Percentiles rank a stretch among this genome's conserved stretches.
Conservation (phyloP, 2,329 filamentous ascomycete species). For the Ophiostoma piceae region DNA sequence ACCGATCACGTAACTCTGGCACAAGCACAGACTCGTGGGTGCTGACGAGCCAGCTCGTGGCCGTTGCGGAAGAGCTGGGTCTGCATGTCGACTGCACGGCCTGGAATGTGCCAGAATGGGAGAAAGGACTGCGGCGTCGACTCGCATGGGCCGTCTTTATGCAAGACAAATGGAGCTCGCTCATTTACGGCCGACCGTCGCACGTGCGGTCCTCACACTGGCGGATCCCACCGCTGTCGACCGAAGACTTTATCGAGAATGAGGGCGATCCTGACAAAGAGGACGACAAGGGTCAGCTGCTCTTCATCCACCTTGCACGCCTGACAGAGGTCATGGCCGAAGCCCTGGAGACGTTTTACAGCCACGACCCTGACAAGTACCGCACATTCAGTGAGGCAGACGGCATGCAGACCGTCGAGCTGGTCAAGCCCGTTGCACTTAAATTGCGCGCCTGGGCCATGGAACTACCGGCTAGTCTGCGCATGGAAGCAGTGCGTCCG, state of each 20-base stretch:
- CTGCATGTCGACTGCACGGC: slow-evolving; percentile 79
- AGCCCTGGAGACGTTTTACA: background rate
- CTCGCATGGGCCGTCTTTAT: slow-evolving; percentile 89
- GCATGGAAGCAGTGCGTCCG: slow-evolving; percentile 16
- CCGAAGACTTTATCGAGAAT: slow-evolving; percentile 32
- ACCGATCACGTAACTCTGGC: slow-evolving; percentile 29
- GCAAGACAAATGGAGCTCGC: slow-evolving; percentile 82
- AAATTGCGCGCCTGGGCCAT: background rate
- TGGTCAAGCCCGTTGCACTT: background rate
- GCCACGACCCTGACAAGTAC: background rate
- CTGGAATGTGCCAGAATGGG: slow-evolving; percentile 87
- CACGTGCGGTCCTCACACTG: slow-evolving; percentile 21
- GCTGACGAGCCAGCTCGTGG: slow-evolving; percentile 79
- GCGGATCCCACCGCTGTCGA: slow-evolving; percentile 7
- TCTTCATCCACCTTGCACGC: background rate
- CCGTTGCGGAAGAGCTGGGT: slow-evolving; percentile 79
- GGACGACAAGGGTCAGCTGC: background rate
- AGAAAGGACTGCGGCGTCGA: slow-evolving; percentile 75
- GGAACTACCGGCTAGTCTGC: background rate
- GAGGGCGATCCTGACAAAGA: background rate
- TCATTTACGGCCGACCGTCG: slow-evolving; percentile 64
- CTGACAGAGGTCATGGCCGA: background rate
- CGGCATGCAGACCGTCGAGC: slow-evolving; percentile 1
- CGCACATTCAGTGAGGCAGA: background rate
- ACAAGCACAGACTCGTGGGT: slow-evolving; percentile 69